Percentiles rank a stretch among this genome's conserved stretches.
Conservation (phyloP, 2,329 filamentous ascomycete genomes). For the Pseudocercospora macadamiae region DNA sequence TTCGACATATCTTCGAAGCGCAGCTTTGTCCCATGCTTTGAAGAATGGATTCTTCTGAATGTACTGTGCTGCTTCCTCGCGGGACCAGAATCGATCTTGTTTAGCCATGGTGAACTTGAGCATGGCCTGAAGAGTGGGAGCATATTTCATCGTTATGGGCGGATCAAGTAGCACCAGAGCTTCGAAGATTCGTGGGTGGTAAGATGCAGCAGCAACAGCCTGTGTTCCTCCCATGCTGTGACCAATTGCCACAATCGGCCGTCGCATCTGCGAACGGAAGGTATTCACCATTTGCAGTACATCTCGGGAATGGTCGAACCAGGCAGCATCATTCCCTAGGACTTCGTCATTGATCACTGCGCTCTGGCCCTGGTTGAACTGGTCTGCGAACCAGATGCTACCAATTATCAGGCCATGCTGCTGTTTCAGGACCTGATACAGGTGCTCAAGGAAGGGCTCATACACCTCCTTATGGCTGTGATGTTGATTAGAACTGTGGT, state of each 20-base stretch:
- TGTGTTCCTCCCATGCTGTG: constrained; percentile 83
- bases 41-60: constrained; percentile 11
- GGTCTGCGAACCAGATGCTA: constrained; percentile 84
- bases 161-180: constrained; percentile 15
- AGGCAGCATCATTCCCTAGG: constrained; percentile 77
- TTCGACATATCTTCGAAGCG: constrained; percentile 10
- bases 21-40: constrained; percentile 1
- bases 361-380: constrained; percentile 77
- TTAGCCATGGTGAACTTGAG: constrained; percentile 9
- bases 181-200: constrained; percentile 17
- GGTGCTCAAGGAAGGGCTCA: constrained; percentile 2
- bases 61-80: not conserved
- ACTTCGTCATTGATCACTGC: constrained; percentile 73
- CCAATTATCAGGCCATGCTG: constrained; percentile 67
- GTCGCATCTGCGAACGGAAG: constrained; percentile 75
- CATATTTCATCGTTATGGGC: not conserved
- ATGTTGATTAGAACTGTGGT: not conserved
- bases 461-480: constrained; percentile 2
- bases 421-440: not conserved
- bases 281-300: constrained; percentile 79
- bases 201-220: constrained; percentile 1
- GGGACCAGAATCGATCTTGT: not conserved
- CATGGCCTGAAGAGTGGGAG: not conserved
- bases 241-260: constrained; percentile 78
- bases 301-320: constrained; percentile 83